Percentiles rank a stretch among this genome's conserved stretches.
phyloP scores from a whole-genome alignment of 257 asterid genomes.

The Fraxinus americana region DNA sequence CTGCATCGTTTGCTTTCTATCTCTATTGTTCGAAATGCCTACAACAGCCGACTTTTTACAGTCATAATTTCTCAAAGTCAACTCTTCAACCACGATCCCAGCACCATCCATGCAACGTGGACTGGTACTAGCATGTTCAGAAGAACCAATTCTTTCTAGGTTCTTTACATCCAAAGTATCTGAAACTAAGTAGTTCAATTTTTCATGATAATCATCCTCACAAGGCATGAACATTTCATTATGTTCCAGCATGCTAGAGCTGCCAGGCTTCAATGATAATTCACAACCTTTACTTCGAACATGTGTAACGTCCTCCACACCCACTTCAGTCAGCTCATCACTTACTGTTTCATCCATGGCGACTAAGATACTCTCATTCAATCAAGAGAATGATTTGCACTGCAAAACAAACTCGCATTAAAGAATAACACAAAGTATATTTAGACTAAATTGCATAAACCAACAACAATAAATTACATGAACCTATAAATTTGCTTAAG shows the following conservation, averaged over 20 bases:
- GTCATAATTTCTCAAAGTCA: slow-evolving; percentile 64
- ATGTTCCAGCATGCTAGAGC: slow-evolving; percentile 54
- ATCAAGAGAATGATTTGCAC: slow-evolving; percentile 19
- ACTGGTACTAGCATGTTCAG: slow-evolving; percentile 83
- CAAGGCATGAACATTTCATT: slow-evolving; percentile 67
- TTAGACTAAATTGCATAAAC: neutral
- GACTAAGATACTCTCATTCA: slow-evolving; percentile 28
- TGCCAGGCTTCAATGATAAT: slow-evolving; percentile 51
- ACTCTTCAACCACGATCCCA: slow-evolving; percentile 72
- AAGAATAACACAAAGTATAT: neutral
- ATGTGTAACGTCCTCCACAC: slow-evolving; percentile 38
- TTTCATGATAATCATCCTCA: slow-evolving; percentile 43
- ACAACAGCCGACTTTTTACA: slow-evolving; percentile 56
- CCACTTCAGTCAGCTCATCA: slow-evolving; percentile 35
- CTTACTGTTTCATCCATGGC: slow-evolving; percentile 39
- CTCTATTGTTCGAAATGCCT: slow-evolving; percentile 59
- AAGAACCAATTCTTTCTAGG: slow-evolving; percentile 73
- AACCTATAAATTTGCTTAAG: neutral
- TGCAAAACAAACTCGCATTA: neutral
- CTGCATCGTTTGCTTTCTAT: slow-evolving; percentile 41
- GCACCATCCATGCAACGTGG: slow-evolving; percentile 73
- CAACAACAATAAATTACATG: neutral
- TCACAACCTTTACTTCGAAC: slow-evolving; percentile 52
- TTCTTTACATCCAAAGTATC: slow-evolving; percentile 51
- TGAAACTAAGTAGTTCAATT: slow-evolving; percentile 39